Base-by-base conservation (phyloP, 148 eudicot species). In the Rhododendron ovatum region DNA sequence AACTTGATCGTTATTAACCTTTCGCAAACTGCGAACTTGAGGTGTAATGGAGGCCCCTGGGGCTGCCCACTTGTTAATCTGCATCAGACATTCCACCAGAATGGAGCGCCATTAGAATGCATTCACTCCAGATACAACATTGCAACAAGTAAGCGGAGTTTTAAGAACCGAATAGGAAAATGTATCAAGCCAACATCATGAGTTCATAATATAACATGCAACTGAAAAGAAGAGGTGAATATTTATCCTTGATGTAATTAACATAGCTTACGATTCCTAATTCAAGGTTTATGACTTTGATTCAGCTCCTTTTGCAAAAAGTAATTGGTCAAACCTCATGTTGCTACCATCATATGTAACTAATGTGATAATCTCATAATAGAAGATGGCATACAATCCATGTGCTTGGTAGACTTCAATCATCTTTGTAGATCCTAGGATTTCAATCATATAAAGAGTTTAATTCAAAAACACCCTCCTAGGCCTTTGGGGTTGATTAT, bases 1-100 rank as follows among this genome's bases (percentile, higher is more conserved):
- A 87, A 97, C 98, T 86, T 95, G 99, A 83, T 97, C 99, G 80
- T 88, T 97, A 83, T 94, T 97, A 81, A 87, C 84, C 89, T 97
- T 97, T 88, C 99, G 96, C 88, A 94, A 91, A 85, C 95, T 93
- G 82, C 99, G 98, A 83, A 97, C 98, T 92, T 97, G 99, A 80
- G 98, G 92, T 80, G 94, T 87, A 50, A 90, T 83, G n/a, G 94
- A 88, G 82, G 93, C 78, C 90, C 91, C 96, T 84, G 95, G 91
- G 63, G 88, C 81, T 5, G 91, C 83, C 98, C 98, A 86, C 90
- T 95, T 97, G 91, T 93, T 95, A 37, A 91, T 79, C 99, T 97
- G 95, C 90, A 90, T 47, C 83, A 87, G 28, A 82, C 80, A 17
- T 30, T 67, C 7, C 51, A 37, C 78, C 77, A 87, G 48, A 41